Percentiles rank a stretch among this genome's conserved stretches.
Conservation (phyloP, 177 flowering plant species). For the Vitis hybrid region DNA sequence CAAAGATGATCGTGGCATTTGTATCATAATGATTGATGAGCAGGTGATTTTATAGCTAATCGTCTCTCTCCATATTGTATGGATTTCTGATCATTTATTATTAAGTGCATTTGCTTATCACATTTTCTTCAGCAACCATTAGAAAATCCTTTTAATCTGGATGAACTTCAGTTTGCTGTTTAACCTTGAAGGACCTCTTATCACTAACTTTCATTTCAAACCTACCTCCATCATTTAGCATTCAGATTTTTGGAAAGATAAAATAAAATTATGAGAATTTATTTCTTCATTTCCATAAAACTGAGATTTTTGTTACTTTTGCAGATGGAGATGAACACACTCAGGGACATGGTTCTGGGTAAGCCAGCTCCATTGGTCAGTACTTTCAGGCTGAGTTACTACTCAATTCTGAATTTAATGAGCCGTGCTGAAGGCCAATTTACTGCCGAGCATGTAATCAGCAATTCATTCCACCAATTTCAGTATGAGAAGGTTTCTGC, state of each 20-base stretch:
- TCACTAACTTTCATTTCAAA: no score
- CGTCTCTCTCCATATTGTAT: neutral
- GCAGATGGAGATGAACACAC: constrained; percentile 94
- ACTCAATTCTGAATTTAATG: constrained; percentile 86
- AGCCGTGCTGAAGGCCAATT: constrained; percentile 98
- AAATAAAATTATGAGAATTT: neutral
- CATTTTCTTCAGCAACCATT: no score
- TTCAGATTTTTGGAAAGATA: no score
- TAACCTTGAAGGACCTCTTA: no score
- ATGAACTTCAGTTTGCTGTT: no score
- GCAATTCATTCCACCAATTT: constrained; percentile 94
- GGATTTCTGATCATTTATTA: neutral
- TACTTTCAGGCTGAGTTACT: constrained; percentile 96
- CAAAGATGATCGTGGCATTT: constrained; percentile 96
- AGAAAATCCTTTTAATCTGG: no score
- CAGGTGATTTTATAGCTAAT: constrained; percentile 44
- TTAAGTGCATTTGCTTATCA: no score
- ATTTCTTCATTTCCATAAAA: neutral
- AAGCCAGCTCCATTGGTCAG: constrained; percentile 97
- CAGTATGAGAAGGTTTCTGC: constrained; percentile 92
- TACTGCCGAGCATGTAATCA: constrained; percentile 97
- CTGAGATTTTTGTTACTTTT: neutral
- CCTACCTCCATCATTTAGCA: no score
- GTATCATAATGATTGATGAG: constrained; percentile 97
- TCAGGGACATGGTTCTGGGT: constrained; percentile 94